These are phyloP conservation scores for Choricystis sp. DNA, from an alignment of 139 green algal genomes.

Conservation along the genomic window DNA sequence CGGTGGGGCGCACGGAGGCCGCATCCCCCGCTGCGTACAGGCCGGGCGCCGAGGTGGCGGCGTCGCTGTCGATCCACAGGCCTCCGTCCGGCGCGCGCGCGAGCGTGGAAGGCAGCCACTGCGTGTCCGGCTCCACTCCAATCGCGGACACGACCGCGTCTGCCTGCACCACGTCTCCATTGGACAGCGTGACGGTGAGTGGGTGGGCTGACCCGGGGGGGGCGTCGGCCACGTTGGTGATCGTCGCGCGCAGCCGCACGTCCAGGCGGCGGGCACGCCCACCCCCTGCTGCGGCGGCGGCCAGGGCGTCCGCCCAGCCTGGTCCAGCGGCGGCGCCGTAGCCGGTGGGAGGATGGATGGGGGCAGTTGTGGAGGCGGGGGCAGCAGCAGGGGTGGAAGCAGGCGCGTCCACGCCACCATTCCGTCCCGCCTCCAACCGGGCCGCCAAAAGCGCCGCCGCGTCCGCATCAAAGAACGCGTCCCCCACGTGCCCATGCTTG, in stretches of 20 bases:
- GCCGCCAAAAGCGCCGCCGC: conserved; percentile 51
- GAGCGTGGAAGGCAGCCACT: conserved; percentile 39
- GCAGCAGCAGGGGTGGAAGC: no score
- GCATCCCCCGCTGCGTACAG: conserved; percentile 67
- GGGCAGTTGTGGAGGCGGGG: no score
- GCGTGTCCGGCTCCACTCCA: conserved; percentile 40
- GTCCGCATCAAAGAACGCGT: conserved; percentile 76
- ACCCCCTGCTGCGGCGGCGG: background rate
- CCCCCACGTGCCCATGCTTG: conserved; percentile 59
- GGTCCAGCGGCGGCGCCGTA: conserved; percentile 20
- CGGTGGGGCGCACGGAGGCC: conserved; percentile 18
- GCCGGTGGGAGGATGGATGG: background rate
- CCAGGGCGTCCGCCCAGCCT: background rate
- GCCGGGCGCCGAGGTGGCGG: background rate
- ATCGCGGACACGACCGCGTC: conserved; percentile 56
- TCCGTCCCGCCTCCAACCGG: no score
- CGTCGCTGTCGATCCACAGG: conserved; percentile 30
- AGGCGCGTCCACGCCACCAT: no score
- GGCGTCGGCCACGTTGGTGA: background rate
- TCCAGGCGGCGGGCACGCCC: background rate
- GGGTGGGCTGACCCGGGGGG: background rate
- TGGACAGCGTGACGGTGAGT: conserved; percentile 15
- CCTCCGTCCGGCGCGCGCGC: conserved; percentile 37
- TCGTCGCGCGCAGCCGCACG: background rate
- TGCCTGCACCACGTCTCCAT: conserved; percentile 17